Conservation (phyloP, 305 asterid species). For the Solanum hybrid region DNA sequence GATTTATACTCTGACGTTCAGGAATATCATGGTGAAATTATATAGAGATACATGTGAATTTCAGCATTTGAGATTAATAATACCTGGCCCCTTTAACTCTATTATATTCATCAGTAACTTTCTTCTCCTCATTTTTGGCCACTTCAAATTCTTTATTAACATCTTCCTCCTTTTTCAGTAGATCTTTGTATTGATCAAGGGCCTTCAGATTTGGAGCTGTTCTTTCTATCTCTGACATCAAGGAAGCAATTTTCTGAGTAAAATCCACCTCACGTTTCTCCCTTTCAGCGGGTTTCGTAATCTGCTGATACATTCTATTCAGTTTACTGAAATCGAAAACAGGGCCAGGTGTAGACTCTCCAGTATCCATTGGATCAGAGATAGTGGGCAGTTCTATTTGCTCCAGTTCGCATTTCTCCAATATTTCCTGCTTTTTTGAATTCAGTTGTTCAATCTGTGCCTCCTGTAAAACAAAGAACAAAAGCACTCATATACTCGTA, state of each 20-base stretch:
- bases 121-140: constrained; percentile 82
- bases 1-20: neutral
- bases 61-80: neutral
- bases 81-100: constrained; percentile 68
- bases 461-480: constrained; percentile 46
- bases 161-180: constrained; percentile 68
- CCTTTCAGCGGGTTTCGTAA: constrained; percentile 60
- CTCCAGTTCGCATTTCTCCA: constrained; percentile 89
- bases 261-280: constrained; percentile 89
- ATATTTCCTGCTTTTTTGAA: constrained; percentile 63
- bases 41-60: neutral
- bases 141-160: constrained; percentile 84
- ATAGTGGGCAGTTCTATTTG: constrained; percentile 61
- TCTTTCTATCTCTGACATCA: constrained; percentile 77
- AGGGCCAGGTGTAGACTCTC: constrained; percentile 35
- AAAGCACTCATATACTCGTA: neutral
- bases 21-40: neutral
- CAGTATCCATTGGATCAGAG: constrained; percentile 83
- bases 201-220: constrained; percentile 96
- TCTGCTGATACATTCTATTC: constrained; percentile 69
- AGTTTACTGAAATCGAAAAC: constrained; percentile 68
- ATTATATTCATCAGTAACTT: constrained; percentile 59
- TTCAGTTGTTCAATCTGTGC: constrained; percentile 74
- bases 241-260: constrained; percentile 55
- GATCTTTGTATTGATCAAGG: constrained; percentile 87